Conservation (phyloP, 2,329 filamentous ascomycete species). For the Ascomycota sp. region DNA sequence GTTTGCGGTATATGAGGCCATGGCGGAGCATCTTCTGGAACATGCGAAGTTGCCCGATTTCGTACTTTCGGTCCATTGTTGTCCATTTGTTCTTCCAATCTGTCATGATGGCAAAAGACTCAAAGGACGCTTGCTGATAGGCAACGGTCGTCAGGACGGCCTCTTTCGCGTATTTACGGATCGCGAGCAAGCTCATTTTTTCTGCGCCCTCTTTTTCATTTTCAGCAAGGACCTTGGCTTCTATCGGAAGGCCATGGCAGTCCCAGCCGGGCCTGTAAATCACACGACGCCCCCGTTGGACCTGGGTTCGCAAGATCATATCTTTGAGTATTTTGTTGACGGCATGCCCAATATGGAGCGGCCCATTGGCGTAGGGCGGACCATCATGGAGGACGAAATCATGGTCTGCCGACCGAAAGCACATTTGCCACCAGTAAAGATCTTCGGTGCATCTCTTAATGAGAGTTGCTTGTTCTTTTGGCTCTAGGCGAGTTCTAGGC, state of each 20-base stretch:
- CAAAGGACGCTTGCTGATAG: slow-evolving; percentile 54
- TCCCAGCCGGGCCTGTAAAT: slow-evolving; percentile 89
- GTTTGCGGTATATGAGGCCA: slow-evolving; percentile 55
- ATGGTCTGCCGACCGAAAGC: slow-evolving; percentile 29
- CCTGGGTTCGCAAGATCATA: slow-evolving; percentile 64
- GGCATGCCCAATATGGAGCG: slow-evolving; percentile 79
- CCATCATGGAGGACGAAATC: slow-evolving; percentile 83
- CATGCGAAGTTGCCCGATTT: slow-evolving; percentile 52
- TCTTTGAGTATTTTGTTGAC: slow-evolving; percentile 96
- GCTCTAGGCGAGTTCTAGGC: slow-evolving; percentile 28
- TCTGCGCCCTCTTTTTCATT: slow-evolving; percentile 19
- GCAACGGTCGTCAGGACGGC: slow-evolving; percentile 49
- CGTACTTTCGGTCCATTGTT: slow-evolving; percentile 60
- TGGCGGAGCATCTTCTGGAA: slow-evolving; percentile 57
- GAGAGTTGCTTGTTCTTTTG: slow-evolving; percentile 38
- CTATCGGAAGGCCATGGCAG: slow-evolving; percentile 91
- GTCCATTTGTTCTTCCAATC: slow-evolving; percentile 62
- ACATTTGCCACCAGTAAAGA: slow-evolving; percentile 71
- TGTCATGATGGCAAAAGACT: slow-evolving; percentile 56
- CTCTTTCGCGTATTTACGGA: slow-evolving; percentile 42
- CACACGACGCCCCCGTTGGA: slow-evolving; percentile 51
- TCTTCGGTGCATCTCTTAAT: slow-evolving; percentile 57
- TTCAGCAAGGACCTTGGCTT: slow-evolving; percentile 87
- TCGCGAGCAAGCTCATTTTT: slow-evolving; percentile 29
- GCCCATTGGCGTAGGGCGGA: slow-evolving; percentile 88